Evolutionary conservation across 169 alveolate genomes (phyloP).

Genomic region (Plasmodium coatneyi): DNA sequence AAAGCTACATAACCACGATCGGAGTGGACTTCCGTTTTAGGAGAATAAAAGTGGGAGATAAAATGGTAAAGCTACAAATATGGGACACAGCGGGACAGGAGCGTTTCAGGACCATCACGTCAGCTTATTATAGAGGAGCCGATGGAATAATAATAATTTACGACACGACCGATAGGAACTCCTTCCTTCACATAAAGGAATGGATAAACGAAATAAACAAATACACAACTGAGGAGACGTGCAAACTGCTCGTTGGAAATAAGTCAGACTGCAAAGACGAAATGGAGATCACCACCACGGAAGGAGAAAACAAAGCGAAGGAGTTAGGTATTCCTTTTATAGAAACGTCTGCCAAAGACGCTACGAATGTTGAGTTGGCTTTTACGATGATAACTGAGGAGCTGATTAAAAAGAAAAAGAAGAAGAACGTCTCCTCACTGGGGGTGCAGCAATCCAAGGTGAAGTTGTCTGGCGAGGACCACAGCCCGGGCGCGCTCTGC

Average conservation of each 20-base stretch:
- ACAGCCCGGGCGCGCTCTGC: not conserved
- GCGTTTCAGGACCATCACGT: constrained; percentile 95
- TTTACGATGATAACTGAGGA: constrained; percentile 78
- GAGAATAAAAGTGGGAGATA: constrained; percentile 92
- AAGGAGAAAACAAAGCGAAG: constrained; percentile 86
- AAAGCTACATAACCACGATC: constrained; percentile 90
- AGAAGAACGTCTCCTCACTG: constrained; percentile 6
- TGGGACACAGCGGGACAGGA: constrained; percentile 99
- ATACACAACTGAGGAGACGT: constrained; percentile 94
- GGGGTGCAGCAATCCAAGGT: constrained; percentile 31
- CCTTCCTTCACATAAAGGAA: constrained; percentile 90
- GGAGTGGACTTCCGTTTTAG: constrained; percentile 93
- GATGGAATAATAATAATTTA: constrained; percentile 95
- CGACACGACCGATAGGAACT: constrained; percentile 90
- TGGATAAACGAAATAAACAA: constrained; percentile 95
- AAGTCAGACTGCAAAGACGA: constrained; percentile 92
- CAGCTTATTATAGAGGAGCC: constrained; percentile 97
- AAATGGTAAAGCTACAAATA: constrained; percentile 94
- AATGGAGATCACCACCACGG: constrained; percentile 83
- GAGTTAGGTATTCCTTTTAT: constrained; percentile 82
- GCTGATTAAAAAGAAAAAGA: constrained; percentile 65
- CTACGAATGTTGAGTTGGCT: constrained; percentile 89
- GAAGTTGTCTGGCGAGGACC: constrained; percentile 25
- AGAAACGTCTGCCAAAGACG: constrained; percentile 89
- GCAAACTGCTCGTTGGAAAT: constrained; percentile 95